A percentile compares a stretch with the other conserved stretches of the same genome.
Conservation (phyloP, 2,329 filamentous ascomycete genomes). For the Xylaria digitata region DNA sequence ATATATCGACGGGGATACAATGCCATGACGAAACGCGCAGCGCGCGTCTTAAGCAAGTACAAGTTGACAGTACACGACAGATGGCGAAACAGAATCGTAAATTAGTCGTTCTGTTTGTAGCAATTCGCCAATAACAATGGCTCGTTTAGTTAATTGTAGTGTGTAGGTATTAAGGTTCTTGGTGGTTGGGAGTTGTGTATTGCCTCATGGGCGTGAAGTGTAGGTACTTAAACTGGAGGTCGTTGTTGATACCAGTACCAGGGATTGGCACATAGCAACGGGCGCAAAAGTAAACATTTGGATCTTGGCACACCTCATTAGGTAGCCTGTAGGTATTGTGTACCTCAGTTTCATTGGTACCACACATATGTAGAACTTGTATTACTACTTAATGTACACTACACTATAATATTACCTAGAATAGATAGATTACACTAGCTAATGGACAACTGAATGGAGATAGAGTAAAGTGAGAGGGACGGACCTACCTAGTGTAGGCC, state of each 20-base stretch:
- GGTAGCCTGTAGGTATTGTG: too few species aligned
- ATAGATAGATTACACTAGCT: too few species aligned
- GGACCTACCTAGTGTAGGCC: too few species aligned
- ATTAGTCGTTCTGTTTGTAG: neutral
- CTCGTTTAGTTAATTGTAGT: neutral
- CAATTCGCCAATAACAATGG: neutral
- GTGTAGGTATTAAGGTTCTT: neutral
- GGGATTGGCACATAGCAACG: slow-evolving; percentile 43
- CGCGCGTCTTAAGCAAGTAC: slow-evolving; percentile 18
- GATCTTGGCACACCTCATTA: slow-evolving; percentile 39
- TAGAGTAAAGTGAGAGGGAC: too few species aligned
- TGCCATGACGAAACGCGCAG: slow-evolving; percentile 44
- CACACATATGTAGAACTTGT: too few species aligned
- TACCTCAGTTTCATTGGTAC: neutral
- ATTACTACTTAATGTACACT: too few species aligned
- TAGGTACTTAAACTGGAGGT: neutral
- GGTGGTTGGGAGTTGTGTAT: slow-evolving; percentile 6
- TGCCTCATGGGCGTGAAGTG: neutral
- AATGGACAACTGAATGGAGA: too few species aligned
- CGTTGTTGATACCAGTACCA: slow-evolving; percentile 42
- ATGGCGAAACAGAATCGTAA: neutral
- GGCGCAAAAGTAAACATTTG: slow-evolving; percentile 39
- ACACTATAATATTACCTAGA: too few species aligned
- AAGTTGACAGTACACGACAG: slow-evolving; percentile 12
- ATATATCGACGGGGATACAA: slow-evolving; percentile 36